Percentiles rank a stretch among this genome's conserved stretches.
Conservation (phyloP, 108 stramenopile species). For the Skeletonema grethae region DNA sequence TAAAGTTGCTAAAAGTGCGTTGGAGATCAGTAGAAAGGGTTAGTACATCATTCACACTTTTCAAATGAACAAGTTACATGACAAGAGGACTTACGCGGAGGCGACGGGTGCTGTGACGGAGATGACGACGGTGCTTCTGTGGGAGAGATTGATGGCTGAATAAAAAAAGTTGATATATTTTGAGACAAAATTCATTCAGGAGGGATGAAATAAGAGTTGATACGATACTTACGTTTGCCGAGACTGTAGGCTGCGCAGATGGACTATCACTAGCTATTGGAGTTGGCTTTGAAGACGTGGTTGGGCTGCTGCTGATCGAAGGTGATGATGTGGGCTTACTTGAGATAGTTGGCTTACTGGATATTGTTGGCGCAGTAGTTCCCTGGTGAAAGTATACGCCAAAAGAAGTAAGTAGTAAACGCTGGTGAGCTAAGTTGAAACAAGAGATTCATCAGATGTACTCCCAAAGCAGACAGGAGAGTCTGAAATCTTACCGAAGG, state of each 20-base stretch:
- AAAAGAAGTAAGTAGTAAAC: neutral
- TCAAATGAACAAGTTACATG: slow-evolving; percentile 1
- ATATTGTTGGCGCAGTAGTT: neutral
- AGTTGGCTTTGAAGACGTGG: slow-evolving; percentile 9
- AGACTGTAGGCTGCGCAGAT: slow-evolving; percentile 18
- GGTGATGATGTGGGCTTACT: slow-evolving; percentile 6
- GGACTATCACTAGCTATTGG: slow-evolving; percentile 5
- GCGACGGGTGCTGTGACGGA: neutral
- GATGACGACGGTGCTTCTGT: neutral
- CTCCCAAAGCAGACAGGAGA: neutral
- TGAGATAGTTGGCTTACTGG: slow-evolving; percentile 13
- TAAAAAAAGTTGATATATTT: neutral
- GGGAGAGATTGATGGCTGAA: neutral
- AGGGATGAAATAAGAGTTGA: neutral
- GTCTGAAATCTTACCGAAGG: slow-evolving; percentile 19
- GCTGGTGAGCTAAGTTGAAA: slow-evolving; percentile 7
- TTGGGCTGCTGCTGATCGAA: slow-evolving; percentile 7
- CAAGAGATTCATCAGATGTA: neutral
- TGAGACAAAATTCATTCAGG: neutral
- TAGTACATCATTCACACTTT: neutral
- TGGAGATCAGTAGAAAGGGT: neutral
- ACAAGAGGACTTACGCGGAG: neutral
- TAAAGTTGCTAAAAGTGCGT: slow-evolving; percentile 5
- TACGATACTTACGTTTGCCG: neutral
- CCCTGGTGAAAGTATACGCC: neutral